A percentile compares a stretch with the other conserved stretches of the same genome.
phyloP scores from a whole-genome alignment of 805 yeast species.

The Candida krabiensis region DNA sequence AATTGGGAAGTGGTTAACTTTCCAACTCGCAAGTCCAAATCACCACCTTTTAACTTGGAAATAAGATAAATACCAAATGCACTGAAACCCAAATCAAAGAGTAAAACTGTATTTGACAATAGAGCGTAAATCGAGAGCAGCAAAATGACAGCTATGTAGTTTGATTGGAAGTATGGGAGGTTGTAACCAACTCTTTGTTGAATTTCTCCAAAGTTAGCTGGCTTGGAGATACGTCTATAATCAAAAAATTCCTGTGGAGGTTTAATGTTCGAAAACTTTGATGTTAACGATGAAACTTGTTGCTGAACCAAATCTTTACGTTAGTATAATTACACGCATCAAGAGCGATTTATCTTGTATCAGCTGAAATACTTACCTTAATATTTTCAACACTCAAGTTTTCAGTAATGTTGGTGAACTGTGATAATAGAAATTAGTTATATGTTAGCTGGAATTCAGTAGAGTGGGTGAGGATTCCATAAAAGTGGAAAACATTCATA shows the following conservation, averaged over 20 bases:
- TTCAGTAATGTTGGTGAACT: slow-evolving; percentile 46
- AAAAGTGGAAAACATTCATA: no score
- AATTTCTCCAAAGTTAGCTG: slow-evolving; percentile 82
- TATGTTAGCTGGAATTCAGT: no score
- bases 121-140: slow-evolving; percentile 80
- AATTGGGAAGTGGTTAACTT: slow-evolving; percentile 78
- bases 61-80: slow-evolving; percentile 78
- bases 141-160: slow-evolving; percentile 74
- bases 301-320: slow-evolving; percentile 7
- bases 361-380: slow-evolving; percentile 32
- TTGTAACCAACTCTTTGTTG: slow-evolving; percentile 89
- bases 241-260: slow-evolving; percentile 96
- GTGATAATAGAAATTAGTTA: no score
- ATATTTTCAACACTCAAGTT: slow-evolving; percentile 50
- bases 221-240: slow-evolving; percentile 84
- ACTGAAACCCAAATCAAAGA: slow-evolving; percentile 79
- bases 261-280: slow-evolving; percentile 67
- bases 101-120: slow-evolving; percentile 77
- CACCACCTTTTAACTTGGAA: slow-evolving; percentile 76
- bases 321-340: no score
- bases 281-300: slow-evolving; percentile 49
- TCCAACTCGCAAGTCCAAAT: slow-evolving; percentile 74
- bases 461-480: no score
- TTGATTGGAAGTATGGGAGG: slow-evolving; percentile 82
- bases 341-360: no score